Conservation (phyloP, 139 green algal genomes). For the Picochlorum sp. region DNA sequence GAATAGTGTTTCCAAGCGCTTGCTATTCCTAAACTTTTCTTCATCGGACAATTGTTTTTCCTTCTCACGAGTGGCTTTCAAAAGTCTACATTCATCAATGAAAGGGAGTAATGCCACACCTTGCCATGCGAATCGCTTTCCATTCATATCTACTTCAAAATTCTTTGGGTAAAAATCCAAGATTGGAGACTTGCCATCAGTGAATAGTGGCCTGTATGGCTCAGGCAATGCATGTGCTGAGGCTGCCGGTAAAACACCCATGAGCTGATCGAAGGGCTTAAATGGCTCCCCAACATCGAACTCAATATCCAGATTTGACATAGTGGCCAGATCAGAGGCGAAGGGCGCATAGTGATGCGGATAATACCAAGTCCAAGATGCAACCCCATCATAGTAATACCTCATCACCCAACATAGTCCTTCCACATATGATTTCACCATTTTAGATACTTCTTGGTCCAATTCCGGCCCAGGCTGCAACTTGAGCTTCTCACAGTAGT, state of each 20-base stretch:
- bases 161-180: conserved; percentile 93
- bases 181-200: conserved; percentile 69
- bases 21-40: conserved; percentile 52
- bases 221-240: conserved; percentile 71
- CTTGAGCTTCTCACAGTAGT: conserved; percentile 60
- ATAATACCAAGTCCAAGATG: conserved; percentile 82
- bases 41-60: conserved; percentile 51
- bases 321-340: conserved; percentile 75
- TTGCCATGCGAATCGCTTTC: conserved; percentile 95
- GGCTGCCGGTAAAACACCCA: conserved; percentile 90
- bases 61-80: conserved; percentile 34
- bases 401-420: conserved; percentile 93
- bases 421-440: conserved; percentile 79
- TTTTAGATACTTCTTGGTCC: conserved; percentile 7
- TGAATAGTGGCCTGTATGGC: conserved; percentile 67
- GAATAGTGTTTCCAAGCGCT: conserved; percentile 64
- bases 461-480: conserved; percentile 11
- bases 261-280: conserved; percentile 96
- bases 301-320: conserved; percentile 47
- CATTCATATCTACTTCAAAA: conserved; percentile 97
- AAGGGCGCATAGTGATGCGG: conserved; percentile 99
- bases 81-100: conserved; percentile 81
- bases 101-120: conserved; percentile 97
- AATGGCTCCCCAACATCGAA: conserved; percentile 83
- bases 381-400: conserved; percentile 84